phyloP scores from a whole-genome alignment of 768 basidiomycete genomes.

The Tricholoma hemisulphureum region DNA sequence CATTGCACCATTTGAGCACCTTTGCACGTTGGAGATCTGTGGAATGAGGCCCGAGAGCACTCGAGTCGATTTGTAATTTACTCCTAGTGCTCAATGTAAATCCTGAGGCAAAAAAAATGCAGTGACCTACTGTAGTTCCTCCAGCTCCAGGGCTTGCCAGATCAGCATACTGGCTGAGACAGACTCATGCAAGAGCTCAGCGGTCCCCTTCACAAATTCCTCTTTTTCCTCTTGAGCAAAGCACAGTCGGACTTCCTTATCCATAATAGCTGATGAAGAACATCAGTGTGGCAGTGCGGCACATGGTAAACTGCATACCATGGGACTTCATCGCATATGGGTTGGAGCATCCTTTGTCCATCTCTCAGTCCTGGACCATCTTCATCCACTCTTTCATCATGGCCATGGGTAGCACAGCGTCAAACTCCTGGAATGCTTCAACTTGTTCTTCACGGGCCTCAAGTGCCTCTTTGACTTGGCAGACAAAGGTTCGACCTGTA shows the following conservation, averaged over 20 bases:
- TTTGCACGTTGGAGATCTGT: constrained; percentile 28
- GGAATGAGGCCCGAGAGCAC: constrained; percentile 17
- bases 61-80: constrained; percentile 11
- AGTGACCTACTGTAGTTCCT: constrained; percentile 35
- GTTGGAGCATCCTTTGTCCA: background rate
- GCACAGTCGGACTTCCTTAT: too few species aligned
- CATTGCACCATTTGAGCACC: constrained; percentile 20
- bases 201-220: constrained; percentile 7
- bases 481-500: background rate
- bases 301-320: too few species aligned
- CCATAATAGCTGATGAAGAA: too few species aligned
- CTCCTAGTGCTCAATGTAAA: constrained; percentile 7
- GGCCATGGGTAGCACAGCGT: background rate
- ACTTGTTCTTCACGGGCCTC: background rate
- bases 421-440: background rate
- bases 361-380: background rate
- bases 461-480: background rate
- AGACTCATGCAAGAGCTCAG: background rate
- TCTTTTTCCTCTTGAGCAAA: too few species aligned
- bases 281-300: too few species aligned
- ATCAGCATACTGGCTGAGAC: constrained; percentile 17
- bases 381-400: background rate
- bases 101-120: too few species aligned
- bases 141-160: constrained; percentile 28
- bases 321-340: background rate